phyloP scores from a whole-genome alignment of 2,329 filamentous ascomycete genomes.

The Clonostachys solani region DNA sequence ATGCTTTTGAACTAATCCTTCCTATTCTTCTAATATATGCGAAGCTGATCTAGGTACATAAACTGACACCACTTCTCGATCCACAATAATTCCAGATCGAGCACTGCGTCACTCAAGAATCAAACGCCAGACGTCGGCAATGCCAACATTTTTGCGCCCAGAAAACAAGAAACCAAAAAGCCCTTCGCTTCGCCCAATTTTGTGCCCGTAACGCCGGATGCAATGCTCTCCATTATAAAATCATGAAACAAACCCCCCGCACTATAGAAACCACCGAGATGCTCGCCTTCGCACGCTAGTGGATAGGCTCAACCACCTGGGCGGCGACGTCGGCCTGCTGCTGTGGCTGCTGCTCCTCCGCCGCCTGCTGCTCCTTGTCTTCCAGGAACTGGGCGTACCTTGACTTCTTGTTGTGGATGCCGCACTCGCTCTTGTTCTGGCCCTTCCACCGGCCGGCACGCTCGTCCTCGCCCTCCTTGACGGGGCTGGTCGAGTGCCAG shows the following conservation, averaged over 20 bases:
- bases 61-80: too few species aligned
- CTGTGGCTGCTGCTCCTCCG: conserved; percentile 44
- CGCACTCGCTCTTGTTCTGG: conserved; percentile 92
- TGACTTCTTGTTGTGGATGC: conserved; percentile 97
- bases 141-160: neutral
- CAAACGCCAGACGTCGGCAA: too few species aligned
- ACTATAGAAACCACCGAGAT: too few species aligned
- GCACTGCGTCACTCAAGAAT: too few species aligned
- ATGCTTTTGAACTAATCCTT: too few species aligned
- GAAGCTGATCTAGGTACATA: too few species aligned
- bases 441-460: conserved; percentile 96
- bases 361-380: conserved; percentile 52
- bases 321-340: conserved; percentile 10
- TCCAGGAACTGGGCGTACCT: conserved; percentile 83
- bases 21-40: too few species aligned
- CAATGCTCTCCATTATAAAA: neutral
- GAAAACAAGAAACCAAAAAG: neutral
- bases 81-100: too few species aligned
- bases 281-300: neutral
- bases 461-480: conserved; percentile 90
- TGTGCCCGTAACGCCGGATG: neutral
- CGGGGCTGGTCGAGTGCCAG: conserved; percentile 94
- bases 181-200: neutral
- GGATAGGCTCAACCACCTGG: neutral
- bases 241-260: neutral